Conservation (phyloP, 1,284 basidiomycete species). For the Flammula alnicola region DNA sequence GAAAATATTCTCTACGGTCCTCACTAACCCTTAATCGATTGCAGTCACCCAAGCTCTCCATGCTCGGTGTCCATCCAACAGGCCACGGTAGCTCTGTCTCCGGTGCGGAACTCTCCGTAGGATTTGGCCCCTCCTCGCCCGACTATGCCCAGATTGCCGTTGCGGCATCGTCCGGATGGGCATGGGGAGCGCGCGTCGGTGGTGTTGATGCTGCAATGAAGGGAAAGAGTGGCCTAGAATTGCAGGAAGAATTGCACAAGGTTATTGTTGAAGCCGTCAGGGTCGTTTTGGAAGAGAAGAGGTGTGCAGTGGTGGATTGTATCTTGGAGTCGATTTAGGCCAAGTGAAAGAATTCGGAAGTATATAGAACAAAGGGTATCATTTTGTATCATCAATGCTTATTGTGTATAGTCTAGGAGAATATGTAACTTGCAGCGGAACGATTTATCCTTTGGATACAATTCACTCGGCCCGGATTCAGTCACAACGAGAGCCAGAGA, state of each 20-base stretch:
- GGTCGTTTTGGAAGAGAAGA: constrained; percentile 53
- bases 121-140: constrained; percentile 68
- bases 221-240: constrained; percentile 14
- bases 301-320: constrained; percentile 67
- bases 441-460: no score
- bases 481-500: constrained; percentile 13
- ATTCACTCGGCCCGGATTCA: no score
- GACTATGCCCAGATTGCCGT: constrained; percentile 66
- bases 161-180: constrained; percentile 65
- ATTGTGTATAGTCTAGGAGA: no score
- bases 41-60: constrained; percentile 64
- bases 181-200: constrained; percentile 59
- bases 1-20: background rate
- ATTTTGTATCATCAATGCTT: no score
- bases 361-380: no score
- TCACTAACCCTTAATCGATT: background rate
- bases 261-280: constrained; percentile 29
- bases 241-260: constrained; percentile 37
- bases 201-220: constrained; percentile 14
- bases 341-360: no score
- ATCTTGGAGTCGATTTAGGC: constrained; percentile 33
- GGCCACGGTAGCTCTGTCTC: constrained; percentile 55
- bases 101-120: constrained; percentile 57
- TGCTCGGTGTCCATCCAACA: constrained; percentile 65
- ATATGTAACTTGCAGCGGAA: no score